Conservation (phyloP, 1,284 basidiomycete species). For the Vanrija sp. region DNA sequence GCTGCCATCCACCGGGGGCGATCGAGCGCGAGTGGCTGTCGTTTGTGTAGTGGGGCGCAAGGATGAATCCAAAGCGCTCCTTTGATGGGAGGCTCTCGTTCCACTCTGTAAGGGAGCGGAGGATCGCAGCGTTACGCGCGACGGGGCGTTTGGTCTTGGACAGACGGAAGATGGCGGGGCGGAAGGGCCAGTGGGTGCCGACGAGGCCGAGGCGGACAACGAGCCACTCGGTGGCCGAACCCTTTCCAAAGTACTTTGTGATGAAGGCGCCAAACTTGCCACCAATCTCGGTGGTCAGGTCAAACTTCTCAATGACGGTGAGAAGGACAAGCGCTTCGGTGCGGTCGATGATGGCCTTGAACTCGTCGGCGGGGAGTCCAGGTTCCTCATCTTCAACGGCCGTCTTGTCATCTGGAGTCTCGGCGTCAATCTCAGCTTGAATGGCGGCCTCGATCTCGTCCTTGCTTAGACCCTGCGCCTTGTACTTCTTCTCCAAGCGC, state of each 20-base stretch:
- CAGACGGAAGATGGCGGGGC: constrained; percentile 4
- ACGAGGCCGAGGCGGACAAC: constrained; percentile 10
- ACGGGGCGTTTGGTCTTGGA: constrained; percentile 3
- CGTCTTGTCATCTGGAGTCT: background rate
- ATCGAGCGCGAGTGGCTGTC: constrained; percentile 6
- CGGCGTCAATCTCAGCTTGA: constrained; percentile 1
- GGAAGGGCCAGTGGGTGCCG: constrained; percentile 11
- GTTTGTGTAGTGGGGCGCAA: constrained; percentile 5
- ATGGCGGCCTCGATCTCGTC: background rate
- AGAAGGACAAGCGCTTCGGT: constrained; percentile 10
- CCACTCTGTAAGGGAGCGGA: constrained; percentile 7
- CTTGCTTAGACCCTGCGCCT: background rate
- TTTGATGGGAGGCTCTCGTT: constrained; percentile 1
- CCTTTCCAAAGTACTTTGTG: constrained; percentile 1
- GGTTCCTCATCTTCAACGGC: constrained; percentile 1
- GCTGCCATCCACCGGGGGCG: constrained; percentile 4
- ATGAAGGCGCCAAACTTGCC: constrained; percentile 1
- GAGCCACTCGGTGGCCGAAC: constrained; percentile 2
- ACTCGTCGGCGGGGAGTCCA: constrained; percentile 3
- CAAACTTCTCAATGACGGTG: constrained; percentile 3
- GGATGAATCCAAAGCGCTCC: constrained; percentile 3
- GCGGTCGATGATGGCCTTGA: constrained; percentile 6
- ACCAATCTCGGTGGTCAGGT: background rate
- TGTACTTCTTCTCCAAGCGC: constrained; percentile 2
- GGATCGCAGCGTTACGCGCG: constrained; percentile 7